Base-by-base conservation (phyloP, 2,329 filamentous ascomycete species). In the Phialophora expanda region DNA sequence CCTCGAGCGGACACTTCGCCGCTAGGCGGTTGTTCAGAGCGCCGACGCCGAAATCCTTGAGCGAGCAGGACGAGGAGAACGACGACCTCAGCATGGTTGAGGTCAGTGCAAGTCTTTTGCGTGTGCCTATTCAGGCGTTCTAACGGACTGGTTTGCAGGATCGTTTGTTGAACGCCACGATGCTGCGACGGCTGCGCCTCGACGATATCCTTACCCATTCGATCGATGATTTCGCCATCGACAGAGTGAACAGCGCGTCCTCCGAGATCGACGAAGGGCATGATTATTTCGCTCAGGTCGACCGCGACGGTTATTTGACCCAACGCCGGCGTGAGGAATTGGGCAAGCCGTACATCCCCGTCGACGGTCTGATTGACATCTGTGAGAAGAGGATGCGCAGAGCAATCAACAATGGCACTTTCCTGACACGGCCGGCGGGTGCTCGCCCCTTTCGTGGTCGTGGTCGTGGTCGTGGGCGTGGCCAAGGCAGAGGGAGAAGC, bases 251-350 rank as follows among this genome's bases (percentile, higher is more conserved):
- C 8, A 51, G 6, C 17, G 17, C 46, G 20, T 24, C 46, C 20
- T 51, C 46, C 3, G 20, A 51, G 20, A 26, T 51, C n/a, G 46
- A 51, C 46, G 46, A 51, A 12, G 46, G 46, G 9, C 46, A 51
- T 51, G 46, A 24, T 26, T 51, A 51, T 26, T 51, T 51, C 46
- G 20, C 20, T 12, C 46, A 51, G n/a, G 46, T 51, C 46, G 46
- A 51, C 46, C 24, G 26, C 24, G 46, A 51, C 11, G 20, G 46
- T 22, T 51, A 26, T 51, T 11, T 51, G 8, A 24, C 46, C 20
- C 8, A 2, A 51, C 4, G 12, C 3, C 20, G 20, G 24, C 20
- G 46, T 11, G 8, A 51, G 20, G 24, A 22, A 11, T 14, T 51
- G 46, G 46, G 46, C 20, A 51, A 51, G 46, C 20, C 5, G 1